Percentiles rank a stretch among this genome's conserved stretches.
phyloP scores from a whole-genome alignment of 2,329 filamentous ascomycete species.

The Botrytis fragariae region DNA sequence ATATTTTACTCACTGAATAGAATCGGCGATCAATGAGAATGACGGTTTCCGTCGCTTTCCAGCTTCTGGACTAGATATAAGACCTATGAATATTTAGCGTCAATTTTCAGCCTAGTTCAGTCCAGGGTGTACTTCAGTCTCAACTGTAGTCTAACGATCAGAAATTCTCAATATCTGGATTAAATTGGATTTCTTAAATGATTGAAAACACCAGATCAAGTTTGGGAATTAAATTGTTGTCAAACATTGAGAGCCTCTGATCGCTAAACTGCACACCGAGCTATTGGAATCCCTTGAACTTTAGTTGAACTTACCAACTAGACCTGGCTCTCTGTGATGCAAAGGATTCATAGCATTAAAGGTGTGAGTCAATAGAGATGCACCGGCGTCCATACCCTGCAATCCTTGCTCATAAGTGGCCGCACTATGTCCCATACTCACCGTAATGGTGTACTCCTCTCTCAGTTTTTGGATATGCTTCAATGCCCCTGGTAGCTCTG shows the following conservation, averaged over 20 bases:
- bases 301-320: conserved; percentile 43
- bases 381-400: conserved; percentile 47
- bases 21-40: conserved; percentile 53
- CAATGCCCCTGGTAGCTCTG: conserved; percentile 46
- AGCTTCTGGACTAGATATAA: conserved; percentile 35
- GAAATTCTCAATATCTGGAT: background rate
- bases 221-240: background rate
- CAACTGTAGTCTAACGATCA: background rate
- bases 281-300: background rate
- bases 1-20: conserved; percentile 42
- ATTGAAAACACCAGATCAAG: background rate
- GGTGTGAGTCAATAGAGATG: conserved; percentile 52
- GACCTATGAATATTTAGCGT: conserved; percentile 23
- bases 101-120: background rate
- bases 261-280: background rate
- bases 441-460: conserved; percentile 31
- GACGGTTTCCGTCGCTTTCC: conserved; percentile 38
- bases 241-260: background rate
- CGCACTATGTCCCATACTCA: conserved; percentile 45
- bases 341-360: conserved; percentile 54
- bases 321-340: conserved; percentile 50
- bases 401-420: conserved; percentile 48
- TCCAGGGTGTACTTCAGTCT: background rate
- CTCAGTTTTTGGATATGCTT: conserved; percentile 45
- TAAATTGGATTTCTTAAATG: background rate